These are phyloP conservation scores for Leptoxyphium fumago DNA, from an alignment of 2,329 filamentous ascomycete species.

Conservation along the genomic window DNA sequence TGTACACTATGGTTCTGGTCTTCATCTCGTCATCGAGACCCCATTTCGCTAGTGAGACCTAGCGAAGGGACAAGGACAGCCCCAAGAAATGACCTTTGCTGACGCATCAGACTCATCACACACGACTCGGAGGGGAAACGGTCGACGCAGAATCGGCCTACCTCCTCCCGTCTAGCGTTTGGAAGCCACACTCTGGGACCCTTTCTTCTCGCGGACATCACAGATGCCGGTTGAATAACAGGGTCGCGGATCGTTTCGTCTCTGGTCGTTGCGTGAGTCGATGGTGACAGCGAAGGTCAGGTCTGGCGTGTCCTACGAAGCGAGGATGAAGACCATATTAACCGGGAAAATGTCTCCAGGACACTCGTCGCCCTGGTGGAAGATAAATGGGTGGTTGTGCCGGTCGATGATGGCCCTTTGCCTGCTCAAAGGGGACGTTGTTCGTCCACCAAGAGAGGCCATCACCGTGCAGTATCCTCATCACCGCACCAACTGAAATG, in stretches of 20 bases:
- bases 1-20: constrained; percentile 14
- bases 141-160: constrained; percentile 19
- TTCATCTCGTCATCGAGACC: constrained; percentile 1
- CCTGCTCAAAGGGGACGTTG: constrained; percentile 3
- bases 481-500: background rate
- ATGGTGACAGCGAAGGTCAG: background rate
- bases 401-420: constrained; percentile 7
- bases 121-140: background rate
- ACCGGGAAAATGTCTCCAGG: constrained; percentile 2
- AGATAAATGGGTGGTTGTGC: constrained; percentile 2
- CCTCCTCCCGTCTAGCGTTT: constrained; percentile 20
- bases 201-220: constrained; percentile 5
- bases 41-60: constrained; percentile 2
- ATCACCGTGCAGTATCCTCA: background rate
- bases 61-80: background rate
- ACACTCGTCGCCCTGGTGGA: constrained; percentile 1
- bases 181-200: constrained; percentile 17
- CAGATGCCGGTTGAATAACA: constrained; percentile 5
- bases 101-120: background rate
- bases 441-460: background rate
- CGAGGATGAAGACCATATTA: constrained; percentile 3
- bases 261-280: background rate
- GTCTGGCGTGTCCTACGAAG: background rate
- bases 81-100: background rate
- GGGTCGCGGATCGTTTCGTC: background rate